Evolutionary conservation across 441 rosid genomes (phyloP).

Genomic region (Arabidopsis lyrata): DNA sequence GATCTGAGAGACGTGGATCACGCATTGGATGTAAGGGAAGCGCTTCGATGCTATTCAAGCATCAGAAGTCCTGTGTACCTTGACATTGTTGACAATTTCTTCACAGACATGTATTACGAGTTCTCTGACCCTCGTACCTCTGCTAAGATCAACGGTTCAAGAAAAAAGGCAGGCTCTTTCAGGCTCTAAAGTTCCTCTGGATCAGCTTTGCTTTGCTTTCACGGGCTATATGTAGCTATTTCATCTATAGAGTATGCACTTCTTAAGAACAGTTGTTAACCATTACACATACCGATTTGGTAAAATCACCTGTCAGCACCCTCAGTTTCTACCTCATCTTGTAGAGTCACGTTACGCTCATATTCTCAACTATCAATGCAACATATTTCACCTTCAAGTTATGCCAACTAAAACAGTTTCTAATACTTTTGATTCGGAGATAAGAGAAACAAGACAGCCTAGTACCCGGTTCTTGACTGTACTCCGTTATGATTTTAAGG

Average conservation of each 20-base stretch:
- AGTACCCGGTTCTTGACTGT: not conserved
- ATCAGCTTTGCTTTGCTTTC: not conserved
- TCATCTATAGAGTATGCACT: not conserved
- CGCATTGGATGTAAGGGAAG: constrained; percentile 82
- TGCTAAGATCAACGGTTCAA: constrained; percentile 47
- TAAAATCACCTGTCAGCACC: not conserved
- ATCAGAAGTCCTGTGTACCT: constrained; percentile 85
- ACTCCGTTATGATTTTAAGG: not conserved
- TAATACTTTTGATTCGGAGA: not conserved
- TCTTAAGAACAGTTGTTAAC: constrained; percentile 5
- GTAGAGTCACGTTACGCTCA: not conserved
- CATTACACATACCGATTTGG: constrained; percentile 6
- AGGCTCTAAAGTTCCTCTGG: constrained; percentile 46
- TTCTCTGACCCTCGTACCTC: constrained; percentile 58
- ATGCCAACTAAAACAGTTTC: not conserved
- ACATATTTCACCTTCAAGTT: not conserved
- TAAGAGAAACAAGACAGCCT: not conserved
- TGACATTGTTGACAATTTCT: constrained; percentile 85
- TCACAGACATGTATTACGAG: constrained; percentile 75
- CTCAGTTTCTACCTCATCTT: constrained; percentile 16
- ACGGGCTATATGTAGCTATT: not conserved
- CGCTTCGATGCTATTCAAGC: constrained; percentile 79
- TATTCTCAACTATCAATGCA: constrained; percentile 1
- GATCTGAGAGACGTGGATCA: constrained; percentile 74
- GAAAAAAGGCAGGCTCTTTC: constrained; percentile 54